Evolutionary conservation across 805 yeast genomes (phyloP).

Genomic region (Ogataea glucozyma): DNA sequence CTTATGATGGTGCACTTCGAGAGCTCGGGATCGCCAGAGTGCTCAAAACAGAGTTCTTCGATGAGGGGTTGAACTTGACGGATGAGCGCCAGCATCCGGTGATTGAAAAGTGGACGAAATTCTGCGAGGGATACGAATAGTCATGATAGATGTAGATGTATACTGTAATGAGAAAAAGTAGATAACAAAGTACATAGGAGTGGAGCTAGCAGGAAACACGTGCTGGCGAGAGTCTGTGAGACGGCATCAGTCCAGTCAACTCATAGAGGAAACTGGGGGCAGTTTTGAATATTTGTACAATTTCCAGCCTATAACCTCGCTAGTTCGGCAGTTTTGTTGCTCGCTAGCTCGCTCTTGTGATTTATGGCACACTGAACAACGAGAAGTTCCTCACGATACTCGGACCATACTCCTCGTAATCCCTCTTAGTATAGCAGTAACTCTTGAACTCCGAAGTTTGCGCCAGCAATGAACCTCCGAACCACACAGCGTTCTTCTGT

Average conservation of each 20-base stretch:
- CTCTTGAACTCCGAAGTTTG: conserved; percentile 96
- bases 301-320: no score
- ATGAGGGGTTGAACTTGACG: conserved; percentile 43
- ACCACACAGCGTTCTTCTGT: conserved; percentile 99
- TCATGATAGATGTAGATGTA: conserved; percentile 1
- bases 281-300: no score
- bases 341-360: no score
- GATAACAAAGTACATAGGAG: conserved; percentile 3
- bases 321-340: no score
- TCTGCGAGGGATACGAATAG: conserved; percentile 12
- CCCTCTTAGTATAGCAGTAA: conserved; percentile 95
- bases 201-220: no score
- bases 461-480: conserved; percentile 95
- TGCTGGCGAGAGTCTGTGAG: no score
- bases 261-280: no score
- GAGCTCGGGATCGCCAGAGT: conserved; percentile 64
- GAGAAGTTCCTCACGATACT: conserved; percentile 96
- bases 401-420: conserved; percentile 97
- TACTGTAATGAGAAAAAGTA: conserved; percentile 1
- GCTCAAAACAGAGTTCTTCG: conserved; percentile 55
- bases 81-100: conserved; percentile 33
- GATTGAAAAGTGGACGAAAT: conserved; percentile 28
- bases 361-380: conserved; percentile 81
- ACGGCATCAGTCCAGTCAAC: no score
- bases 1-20: conserved; percentile 39